These are phyloP conservation scores for Pseudogymnoascus sp. DNA, from an alignment of 2,329 filamentous ascomycete species.

Conservation along the genomic window DNA sequence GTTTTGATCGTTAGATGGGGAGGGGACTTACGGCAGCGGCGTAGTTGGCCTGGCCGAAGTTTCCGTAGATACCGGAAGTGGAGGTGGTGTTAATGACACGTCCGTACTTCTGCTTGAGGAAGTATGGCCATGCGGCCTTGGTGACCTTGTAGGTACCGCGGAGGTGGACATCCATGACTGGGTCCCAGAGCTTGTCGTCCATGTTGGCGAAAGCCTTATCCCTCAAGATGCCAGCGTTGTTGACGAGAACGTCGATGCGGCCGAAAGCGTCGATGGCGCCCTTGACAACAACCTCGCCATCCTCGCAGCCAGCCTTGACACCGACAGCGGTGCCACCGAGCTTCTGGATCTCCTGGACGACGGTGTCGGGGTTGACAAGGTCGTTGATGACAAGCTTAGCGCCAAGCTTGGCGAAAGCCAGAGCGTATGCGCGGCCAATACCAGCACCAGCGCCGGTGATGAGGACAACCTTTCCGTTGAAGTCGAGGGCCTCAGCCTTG, in stretches of 20 bases:
- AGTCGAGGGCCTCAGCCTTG: slow-evolving; percentile 65
- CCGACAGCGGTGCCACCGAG: slow-evolving; percentile 81
- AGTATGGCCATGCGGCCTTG: slow-evolving; percentile 95
- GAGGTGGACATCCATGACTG: slow-evolving; percentile 86
- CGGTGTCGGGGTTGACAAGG: slow-evolving; percentile 80
- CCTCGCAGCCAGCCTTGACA: slow-evolving; percentile 87
- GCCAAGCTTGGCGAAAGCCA: slow-evolving; percentile 78
- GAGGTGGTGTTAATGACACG: slow-evolving; percentile 95
- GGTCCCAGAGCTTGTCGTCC: slow-evolving; percentile 88
- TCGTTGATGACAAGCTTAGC: slow-evolving; percentile 92
- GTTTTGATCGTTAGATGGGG: slow-evolving; percentile 13
- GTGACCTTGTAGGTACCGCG: slow-evolving; percentile 93
- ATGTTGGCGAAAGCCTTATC: slow-evolving; percentile 99
- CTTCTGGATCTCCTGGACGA: slow-evolving; percentile 88
- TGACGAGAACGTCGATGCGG: slow-evolving; percentile 88
- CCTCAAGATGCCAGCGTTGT: slow-evolving; percentile 95
- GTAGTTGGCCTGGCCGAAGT: slow-evolving; percentile 99
- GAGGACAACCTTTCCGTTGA: slow-evolving; percentile 76
- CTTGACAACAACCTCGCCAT: slow-evolving; percentile 87
- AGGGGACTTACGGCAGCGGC: slow-evolving; percentile 62
- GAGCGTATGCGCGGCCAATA: slow-evolving; percentile 82
- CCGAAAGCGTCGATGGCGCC: slow-evolving; percentile 88
- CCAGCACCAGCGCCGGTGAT: slow-evolving; percentile 84
- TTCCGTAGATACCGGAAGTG: slow-evolving; percentile 95
- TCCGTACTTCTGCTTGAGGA: slow-evolving; percentile 98